Base-by-base conservation (phyloP, 306 rosid genomes). In the Citrullus amarus region DNA sequence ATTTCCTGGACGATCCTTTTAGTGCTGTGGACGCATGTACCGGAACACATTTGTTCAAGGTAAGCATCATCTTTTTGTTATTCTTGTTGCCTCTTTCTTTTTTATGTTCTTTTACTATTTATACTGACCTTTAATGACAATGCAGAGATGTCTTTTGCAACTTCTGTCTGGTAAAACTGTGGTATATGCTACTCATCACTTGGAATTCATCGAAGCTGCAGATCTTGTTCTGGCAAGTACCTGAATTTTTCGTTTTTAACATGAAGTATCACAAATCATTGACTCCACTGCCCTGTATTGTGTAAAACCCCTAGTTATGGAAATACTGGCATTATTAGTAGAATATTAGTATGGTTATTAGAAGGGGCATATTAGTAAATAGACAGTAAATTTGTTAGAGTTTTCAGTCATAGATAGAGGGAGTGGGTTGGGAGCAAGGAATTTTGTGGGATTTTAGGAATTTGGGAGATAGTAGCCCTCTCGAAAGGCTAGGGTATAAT, bases 11-110 rank as follows among this genome's bases (percentile, higher is more conserved):
- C 18, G 98, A 94, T 44, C 98, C 98, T 85, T 90, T 94, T 76
- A 94, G 98, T 81, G 98, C 97, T 25, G 97, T 94, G 79, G 98
- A 94, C 82, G 97, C 96, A 54, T 96, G 88, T 82, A 94, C 98
- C 0, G 96, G 91, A 78, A 78, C 90, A 43, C 94, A 90, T 88
- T 79, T 94, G 85, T 94, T 92, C 81, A 83, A 92, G 96, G 98
- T 85, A 61, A 69, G 87, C 28, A 2, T 53, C 55, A 54, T 10
- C 48, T 63, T 44, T 76, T 22, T 16, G 8, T 63, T 18, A 15
- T 62, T 76, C 22, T 74, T 15, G 16, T 30, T 22, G 62, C 32
- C 43, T 56, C n/a, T 1, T 79, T 6, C 70, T 66, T 79, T 25
- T 83, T 77, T 18, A 46, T 77, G 53, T 15, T 60, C 16, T 13